These are phyloP conservation scores for Coemansia javaensis DNA, from an alignment of 192 early-diverging fungal species.

Conservation along the genomic window DNA sequence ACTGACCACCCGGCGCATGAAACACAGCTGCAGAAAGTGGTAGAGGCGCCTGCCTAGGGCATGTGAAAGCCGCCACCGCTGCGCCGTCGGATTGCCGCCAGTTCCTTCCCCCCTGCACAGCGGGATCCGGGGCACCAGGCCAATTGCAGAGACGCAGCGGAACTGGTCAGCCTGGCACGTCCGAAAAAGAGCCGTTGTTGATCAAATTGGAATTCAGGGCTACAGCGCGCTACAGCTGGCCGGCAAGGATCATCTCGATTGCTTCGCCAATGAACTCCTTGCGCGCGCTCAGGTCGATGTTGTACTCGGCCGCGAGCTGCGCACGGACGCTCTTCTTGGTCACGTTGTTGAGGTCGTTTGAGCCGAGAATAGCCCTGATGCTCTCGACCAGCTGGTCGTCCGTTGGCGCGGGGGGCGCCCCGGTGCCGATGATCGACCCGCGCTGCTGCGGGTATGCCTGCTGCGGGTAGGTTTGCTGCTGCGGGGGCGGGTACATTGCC, in stretches of 20 bases:
- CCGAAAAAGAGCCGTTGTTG: too few species aligned
- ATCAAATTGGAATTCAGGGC: too few species aligned
- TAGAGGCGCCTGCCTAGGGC: too few species aligned
- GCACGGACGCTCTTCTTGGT: slow-evolving; percentile 82
- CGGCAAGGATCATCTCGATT: slow-evolving; percentile 48
- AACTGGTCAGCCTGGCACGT: too few species aligned
- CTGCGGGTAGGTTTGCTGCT: too few species aligned
- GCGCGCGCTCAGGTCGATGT: slow-evolving; percentile 59
- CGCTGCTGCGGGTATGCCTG: slow-evolving; percentile 32
- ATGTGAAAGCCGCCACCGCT: too few species aligned
- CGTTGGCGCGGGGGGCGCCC: slow-evolving; percentile 46
- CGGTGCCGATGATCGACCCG: slow-evolving; percentile 22
- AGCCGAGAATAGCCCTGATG: slow-evolving; percentile 64
- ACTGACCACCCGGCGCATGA: too few species aligned
- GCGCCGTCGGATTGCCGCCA: too few species aligned
- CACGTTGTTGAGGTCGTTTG: slow-evolving; percentile 64
- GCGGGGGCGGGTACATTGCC: not conserved
- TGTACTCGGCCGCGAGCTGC: slow-evolving; percentile 60
- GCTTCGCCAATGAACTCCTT: slow-evolving; percentile 71
- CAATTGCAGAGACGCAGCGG: too few species aligned
- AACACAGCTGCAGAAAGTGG: too few species aligned
- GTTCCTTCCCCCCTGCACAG: too few species aligned
- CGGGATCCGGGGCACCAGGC: too few species aligned
- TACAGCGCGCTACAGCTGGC: slow-evolving; percentile 18
- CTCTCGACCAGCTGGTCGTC: slow-evolving; percentile 67